Percentiles rank a stretch among this genome's conserved stretches.
Evolutionary conservation across 768 basidiomycete genomes (phyloP).

Genomic region (Leccinellum luteum): DNA sequence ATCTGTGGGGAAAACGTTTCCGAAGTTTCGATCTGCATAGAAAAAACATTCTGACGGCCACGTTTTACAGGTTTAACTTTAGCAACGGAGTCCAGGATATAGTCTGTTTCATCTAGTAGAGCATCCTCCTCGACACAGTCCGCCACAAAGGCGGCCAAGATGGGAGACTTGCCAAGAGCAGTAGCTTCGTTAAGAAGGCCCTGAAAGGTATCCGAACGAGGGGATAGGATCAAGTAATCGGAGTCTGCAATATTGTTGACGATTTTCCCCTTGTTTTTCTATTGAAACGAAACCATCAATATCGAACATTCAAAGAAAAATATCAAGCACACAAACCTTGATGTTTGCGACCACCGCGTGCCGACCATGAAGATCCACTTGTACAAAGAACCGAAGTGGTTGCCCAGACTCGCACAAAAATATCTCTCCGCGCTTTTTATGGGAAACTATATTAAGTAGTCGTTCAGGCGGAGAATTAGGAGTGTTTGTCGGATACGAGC

Average conservation of each 20-base stretch:
- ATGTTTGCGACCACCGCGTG: constrained; percentile 49
- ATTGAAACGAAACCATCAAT: neutral
- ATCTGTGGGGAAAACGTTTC: neutral
- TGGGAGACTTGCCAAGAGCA: constrained; percentile 40
- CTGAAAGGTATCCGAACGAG: constrained; percentile 49
- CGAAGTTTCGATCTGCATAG: constrained; percentile 12
- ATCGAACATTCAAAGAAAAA: neutral
- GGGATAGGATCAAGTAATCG: constrained; percentile 58
- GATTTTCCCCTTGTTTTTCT: constrained; percentile 70
- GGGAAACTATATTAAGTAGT: constrained; percentile 11
- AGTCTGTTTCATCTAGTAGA: constrained; percentile 45
- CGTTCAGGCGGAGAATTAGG: constrained; percentile 17
- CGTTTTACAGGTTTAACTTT: constrained; percentile 24
- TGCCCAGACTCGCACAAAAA: constrained; percentile 45
- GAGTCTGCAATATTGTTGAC: constrained; percentile 51
- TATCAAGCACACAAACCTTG: constrained; percentile 45
- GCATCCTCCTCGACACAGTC: constrained; percentile 46
- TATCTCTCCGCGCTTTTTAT: constrained; percentile 32
- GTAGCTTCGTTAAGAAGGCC: constrained; percentile 41
- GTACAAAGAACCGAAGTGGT: constrained; percentile 59
- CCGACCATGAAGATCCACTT: constrained; percentile 61
- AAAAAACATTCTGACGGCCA: constrained; percentile 19
- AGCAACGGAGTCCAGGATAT: constrained; percentile 37
- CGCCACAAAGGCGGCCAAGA: constrained; percentile 51
- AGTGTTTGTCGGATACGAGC: constrained; percentile 8